Evolutionary conservation across 768 basidiomycete genomes (phyloP), one percentile per base, ranked within the genome.

Genomic region (Cubamyces sp.): DNA sequence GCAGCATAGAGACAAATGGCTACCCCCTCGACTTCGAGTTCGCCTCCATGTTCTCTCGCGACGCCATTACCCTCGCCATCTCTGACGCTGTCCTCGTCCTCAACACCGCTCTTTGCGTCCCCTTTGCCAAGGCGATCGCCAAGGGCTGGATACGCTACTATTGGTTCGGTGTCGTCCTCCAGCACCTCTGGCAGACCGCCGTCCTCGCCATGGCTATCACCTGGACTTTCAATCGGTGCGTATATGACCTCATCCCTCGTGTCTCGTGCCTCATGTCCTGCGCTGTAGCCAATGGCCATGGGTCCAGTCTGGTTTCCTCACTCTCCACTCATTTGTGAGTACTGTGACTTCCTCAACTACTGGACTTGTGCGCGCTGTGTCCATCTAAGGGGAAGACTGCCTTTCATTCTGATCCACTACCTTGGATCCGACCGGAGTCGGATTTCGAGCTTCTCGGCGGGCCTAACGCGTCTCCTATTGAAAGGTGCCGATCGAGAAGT

Each of bases 271-370:
- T 61, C 43, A 54, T 49, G 41, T 26, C 5, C 25, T n/a, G 7
- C 39, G 19, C 12, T 21, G n/a, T 37, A 91, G 94, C 53, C 83
- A 94, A 68, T 98, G 96, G 96, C 94, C 94, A 39, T 98, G 96
- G 96, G 96, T 98, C 5, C 96, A 98, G 71, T 92, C 91, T 5
- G 94, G 93, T 6, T 96, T 91, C 74, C 77, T 95, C 51, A 96
- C 91, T 0, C 74, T 94, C 51, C 96, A 98, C 72, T 87, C 91
- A 9, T 78, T 98, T 21, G 92, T 88, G 64, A 57, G 84, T 61
- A 21, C 18, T n/a, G 68, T 28, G 76, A 71, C 51, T n/a, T 40
- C 9, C 1, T 25, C 25, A 40, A 7, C 9, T 11, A 11, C 34
- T 5, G 4, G 34, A 11, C 34, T 11, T 11, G 9, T 11, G 34